Evolutionary conservation across 805 yeast species (phyloP).

Genomic region (Dipodascopsis uninucleata): DNA sequence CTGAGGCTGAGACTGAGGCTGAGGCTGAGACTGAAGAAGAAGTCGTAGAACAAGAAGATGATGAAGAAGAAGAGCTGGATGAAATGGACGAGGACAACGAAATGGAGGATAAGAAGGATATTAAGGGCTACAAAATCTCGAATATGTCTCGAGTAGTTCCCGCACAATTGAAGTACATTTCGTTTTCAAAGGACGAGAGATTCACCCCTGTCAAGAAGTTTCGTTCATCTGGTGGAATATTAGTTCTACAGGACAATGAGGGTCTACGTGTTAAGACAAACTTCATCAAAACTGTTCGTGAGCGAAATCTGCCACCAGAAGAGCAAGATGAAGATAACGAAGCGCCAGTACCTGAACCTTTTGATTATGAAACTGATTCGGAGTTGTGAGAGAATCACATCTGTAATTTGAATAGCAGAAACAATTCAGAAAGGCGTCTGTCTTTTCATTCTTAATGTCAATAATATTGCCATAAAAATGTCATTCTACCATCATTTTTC

Average conservation of each 20-base stretch:
- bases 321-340: conserved; percentile 56
- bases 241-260: conserved; percentile 58
- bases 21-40: conserved; percentile 21
- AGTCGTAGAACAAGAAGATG: conserved; percentile 41
- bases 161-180: conserved; percentile 74
- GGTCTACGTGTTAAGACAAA: conserved; percentile 29
- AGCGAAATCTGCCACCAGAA: conserved; percentile 77
- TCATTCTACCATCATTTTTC: too few species aligned
- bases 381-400: conserved; percentile 25
- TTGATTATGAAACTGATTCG: conserved; percentile 35
- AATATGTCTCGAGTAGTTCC: conserved; percentile 90
- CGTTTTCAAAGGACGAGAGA: conserved; percentile 70
- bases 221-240: conserved; percentile 52
- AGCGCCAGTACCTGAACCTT: conserved; percentile 46
- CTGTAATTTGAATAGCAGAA: too few species aligned
- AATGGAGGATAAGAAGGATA: conserved; percentile 51
- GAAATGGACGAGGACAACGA: conserved; percentile 29
- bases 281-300: conserved; percentile 78
- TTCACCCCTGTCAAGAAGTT: conserved; percentile 76
- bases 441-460: too few species aligned
- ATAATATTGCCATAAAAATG: too few species aligned
- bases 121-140: conserved; percentile 63
- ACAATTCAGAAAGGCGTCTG: too few species aligned
- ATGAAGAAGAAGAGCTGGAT: conserved; percentile 31
- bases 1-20: conserved; percentile 13